Base-by-base conservation (phyloP, 768 basidiomycete species). In the Panaeolus cyanescens region DNA sequence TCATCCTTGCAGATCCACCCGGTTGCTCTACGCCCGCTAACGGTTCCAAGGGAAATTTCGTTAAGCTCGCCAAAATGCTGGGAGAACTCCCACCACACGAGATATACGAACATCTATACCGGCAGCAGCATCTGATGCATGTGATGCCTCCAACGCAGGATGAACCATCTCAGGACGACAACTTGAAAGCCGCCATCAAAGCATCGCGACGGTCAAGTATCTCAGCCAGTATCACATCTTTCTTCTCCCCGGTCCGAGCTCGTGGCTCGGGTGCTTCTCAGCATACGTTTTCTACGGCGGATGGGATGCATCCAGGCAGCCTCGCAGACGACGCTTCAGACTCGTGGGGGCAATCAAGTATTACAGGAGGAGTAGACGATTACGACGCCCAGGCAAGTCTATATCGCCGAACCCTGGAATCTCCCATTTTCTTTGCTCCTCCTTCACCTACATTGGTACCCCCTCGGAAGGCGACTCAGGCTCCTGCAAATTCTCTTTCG, bases 391-490 rank as follows among this genome's bases (percentile, higher is more conserved):
- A 54, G 2, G 39, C 64, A 1, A 67, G 60, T 36, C 58, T 62
- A 20, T 34, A 37, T 13, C 59, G 55, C 28, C 39, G 60, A 19
- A 60, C 68, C 2, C 67, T 71, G 13, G 67, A 67, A 32, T 75
- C 74, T 7, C 74, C 74, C 3, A 73, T 74, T n/a, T 60, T 68
- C 10, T 75, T 75, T 59, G 65, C 66, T 17, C 67, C 69, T 7
- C 72, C 72, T 25, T 70, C 72, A 10, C 71, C 72, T 10, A 40
- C 59, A 25, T 40, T 59, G 34, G 40, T 53, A 8, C n/a, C 42
- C 60, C 28, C 6, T 12, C 54, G 30, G 50, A 53, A 37, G 9
- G 55, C 50, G 34, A 19, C n/a, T 30, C 30, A 28, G 34, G 19
- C 40, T 22, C 32, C 54, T 33, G 64, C n/a, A 54, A 40, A 42